Base-by-base conservation (phyloP, 176 grass and related monocot species). In the Eragrostis curvula region DNA sequence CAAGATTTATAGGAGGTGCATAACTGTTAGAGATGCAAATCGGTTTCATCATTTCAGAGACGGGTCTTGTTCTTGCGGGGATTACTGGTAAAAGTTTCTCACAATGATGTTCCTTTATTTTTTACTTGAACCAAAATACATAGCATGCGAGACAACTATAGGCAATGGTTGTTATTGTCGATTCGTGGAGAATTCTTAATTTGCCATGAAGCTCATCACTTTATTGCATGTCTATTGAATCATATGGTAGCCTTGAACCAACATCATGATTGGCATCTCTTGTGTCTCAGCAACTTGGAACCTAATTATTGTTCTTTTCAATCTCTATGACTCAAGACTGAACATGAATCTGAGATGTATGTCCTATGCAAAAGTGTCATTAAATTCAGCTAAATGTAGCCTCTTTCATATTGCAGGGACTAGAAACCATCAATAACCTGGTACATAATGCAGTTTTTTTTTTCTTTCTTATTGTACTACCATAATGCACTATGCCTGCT, bases 21-120 rank as follows among this genome's bases (percentile, higher is more conserved):
- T 94, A 77, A 84, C 89, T 65, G 87, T 94, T 47, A 78, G 89
- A 68, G 87, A 88, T 83, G 80, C 87, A 36, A 94, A 89, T 84
- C 84, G 79, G 25, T 94, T 92, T 66, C 92, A 92, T 75, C 62
- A 67, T 74, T 91, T 94, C 87, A 87, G 81, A 71, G 70, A 80
- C 57, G 89, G 89, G 62, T 87, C 69, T 69, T 94, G 87, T 87
- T 94, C 89, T 83, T 94, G 87, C 49, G 13, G 74, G 41, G 87
- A 94, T 81, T 94, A 92, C 63, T 94, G 92, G 85, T 94, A 89
- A 88, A 11, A 68, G 64, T 79, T 64, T 52, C 59, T 36, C 9
- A 9, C 17, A 68, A 49, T 66, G 79, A 77, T 48, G 79, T 47
- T 79, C 7, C 9, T 68, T 56, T 58, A 39, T 40, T 80, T 75